Evolutionary conservation across 176 grass and related monocot species (phyloP), one percentile per base, ranked within the genome.

Genomic region (Panicum miliaceum): DNA sequence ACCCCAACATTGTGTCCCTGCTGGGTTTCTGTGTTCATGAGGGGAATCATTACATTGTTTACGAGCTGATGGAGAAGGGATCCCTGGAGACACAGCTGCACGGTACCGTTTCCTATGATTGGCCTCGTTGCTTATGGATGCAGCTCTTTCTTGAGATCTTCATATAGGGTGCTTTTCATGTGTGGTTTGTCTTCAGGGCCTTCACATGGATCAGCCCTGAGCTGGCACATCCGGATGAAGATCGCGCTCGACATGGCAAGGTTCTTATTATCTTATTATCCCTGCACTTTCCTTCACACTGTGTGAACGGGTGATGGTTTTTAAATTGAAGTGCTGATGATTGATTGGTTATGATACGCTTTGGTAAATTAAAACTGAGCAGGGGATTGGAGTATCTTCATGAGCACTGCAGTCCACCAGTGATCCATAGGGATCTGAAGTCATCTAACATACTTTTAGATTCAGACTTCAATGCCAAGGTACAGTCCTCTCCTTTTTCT

Each of bases 361-460:
- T 83, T 54, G 81, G 71, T 81, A 41, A 72, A 81, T 64, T 87
- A 75, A 82, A 81, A 62, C 63, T 40, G 54, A 32, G 42, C 87
- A 99, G 96, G 91, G 96, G 93, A 76, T 81, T 99, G 70, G 96
- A 99, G 76, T 99, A 99, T 76, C 90, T 99, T 85, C 96, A 99
- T 70, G 96, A 99, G 78, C 93, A 99, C 86, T 99, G 93, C 81
- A 92, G 74, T 22, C 96, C 93, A 47, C 89, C 93, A 3, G 90
- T 96, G 20, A 96, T 96, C 53, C 96, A 99, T 88, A 99, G 93
- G 87, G 96, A 99, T 85, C 81, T 99, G 46, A 99, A 99, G 66
- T 96, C 91, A n/a, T 99, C 96, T 76, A 99, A 99, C 80, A 91
- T 99, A 87, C 96, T 99, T 86, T 85, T 99, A 73, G 93, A 96